Evolutionary conservation across 345 rosid species (phyloP).

Genomic region (Brassica rapa): DNA sequence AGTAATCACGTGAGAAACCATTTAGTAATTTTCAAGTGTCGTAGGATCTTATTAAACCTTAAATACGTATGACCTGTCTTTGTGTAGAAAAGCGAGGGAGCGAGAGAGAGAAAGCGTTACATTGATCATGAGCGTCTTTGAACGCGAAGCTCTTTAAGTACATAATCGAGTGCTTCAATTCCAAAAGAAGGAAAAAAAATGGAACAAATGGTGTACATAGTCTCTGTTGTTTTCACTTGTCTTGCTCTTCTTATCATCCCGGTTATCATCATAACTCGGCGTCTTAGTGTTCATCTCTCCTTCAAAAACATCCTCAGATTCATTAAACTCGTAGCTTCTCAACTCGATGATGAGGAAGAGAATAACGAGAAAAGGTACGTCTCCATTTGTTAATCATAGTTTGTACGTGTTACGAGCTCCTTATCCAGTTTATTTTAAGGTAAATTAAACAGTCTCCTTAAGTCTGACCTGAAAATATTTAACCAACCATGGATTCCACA

Average conservation of each 20-base stretch:
- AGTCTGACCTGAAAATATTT: neutral
- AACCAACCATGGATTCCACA: neutral
- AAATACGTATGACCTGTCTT: slow-evolving; percentile 27
- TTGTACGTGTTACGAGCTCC: neutral
- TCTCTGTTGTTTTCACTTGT: slow-evolving; percentile 16
- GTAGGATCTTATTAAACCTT: slow-evolving; percentile 29
- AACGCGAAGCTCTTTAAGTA: slow-evolving; percentile 16
- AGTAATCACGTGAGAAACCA: slow-evolving; percentile 25
- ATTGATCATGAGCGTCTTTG: slow-evolving; percentile 27
- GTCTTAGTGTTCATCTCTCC: slow-evolving; percentile 11
- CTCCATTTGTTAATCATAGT: neutral
- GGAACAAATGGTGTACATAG: slow-evolving; percentile 7
- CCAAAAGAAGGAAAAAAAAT: neutral
- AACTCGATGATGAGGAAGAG: slow-evolving; percentile 10
- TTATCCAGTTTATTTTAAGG: neutral
- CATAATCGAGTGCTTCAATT: neutral
- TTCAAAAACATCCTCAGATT: slow-evolving; percentile 22
- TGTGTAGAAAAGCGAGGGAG: neutral
- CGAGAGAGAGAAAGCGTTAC: slow-evolving; percentile 8
- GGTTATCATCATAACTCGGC: slow-evolving; percentile 15
- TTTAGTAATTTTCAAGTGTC: slow-evolving; percentile 23
- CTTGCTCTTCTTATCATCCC: slow-evolving; percentile 29
- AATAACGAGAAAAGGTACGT: slow-evolving; percentile 9
- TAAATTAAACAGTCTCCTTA: neutral
- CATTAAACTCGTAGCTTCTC: slow-evolving; percentile 20